These are phyloP conservation scores for Yamadazyma kitorensis DNA, from an alignment of 805 yeast genomes.

Conservation along the genomic window DNA sequence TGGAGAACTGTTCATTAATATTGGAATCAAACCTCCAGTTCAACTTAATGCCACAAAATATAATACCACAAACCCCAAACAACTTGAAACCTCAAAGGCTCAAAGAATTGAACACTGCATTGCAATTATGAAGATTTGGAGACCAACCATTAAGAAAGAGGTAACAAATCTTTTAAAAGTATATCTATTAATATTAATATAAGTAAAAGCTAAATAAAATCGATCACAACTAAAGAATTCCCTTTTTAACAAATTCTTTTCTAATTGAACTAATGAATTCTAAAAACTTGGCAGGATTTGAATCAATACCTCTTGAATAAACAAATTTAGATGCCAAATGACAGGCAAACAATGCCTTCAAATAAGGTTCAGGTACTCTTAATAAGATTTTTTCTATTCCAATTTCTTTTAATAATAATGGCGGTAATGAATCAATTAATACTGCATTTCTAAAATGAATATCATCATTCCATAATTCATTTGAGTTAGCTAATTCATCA, in stretches of 20 bases:
- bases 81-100: too few relatives aligned
- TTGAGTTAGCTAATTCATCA: conserved; percentile 79
- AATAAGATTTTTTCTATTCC: conserved; percentile 66
- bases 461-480: conserved; percentile 84
- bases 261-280: conserved; percentile 62
- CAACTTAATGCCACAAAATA: too few relatives aligned
- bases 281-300: conserved; percentile 76
- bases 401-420: conserved; percentile 58
- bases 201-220: too few relatives aligned
- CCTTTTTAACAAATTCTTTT: conserved; percentile 37
- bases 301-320: conserved; percentile 73
- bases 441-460: conserved; percentile 71
- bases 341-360: conserved; percentile 86
- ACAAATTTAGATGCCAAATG: conserved; percentile 82
- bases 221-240: too few relatives aligned
- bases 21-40: too few relatives aligned
- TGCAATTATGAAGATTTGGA: too few relatives aligned
- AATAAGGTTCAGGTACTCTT: conserved; percentile 84
- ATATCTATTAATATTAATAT: too few relatives aligned
- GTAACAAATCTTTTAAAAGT: too few relatives aligned
- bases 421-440: conserved; percentile 74
- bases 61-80: too few relatives aligned
- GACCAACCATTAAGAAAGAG: too few relatives aligned
- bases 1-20: too few relatives aligned
- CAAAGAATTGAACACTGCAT: too few relatives aligned